These are phyloP conservation scores for Pisolithus microcarpus DNA, from an alignment of 768 basidiomycete genomes.

Conservation along the genomic window DNA sequence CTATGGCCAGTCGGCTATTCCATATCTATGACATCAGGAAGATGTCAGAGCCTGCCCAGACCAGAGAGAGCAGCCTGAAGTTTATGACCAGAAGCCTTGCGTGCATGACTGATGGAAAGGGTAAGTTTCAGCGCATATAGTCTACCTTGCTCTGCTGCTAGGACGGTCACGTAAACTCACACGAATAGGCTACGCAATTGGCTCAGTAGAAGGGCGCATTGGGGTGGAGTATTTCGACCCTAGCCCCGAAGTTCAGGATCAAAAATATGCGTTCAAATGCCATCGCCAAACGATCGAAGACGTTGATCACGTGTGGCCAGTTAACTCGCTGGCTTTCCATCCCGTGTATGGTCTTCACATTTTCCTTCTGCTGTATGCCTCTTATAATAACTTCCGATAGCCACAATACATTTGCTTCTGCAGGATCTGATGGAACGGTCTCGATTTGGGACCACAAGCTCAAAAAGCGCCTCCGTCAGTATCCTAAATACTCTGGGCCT, in stretches of 20 bases:
- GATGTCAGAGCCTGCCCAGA: slow-evolving; percentile 67
- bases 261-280: slow-evolving; percentile 86
- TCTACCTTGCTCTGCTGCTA: neutral
- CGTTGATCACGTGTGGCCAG: slow-evolving; percentile 94
- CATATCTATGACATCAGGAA: slow-evolving; percentile 83
- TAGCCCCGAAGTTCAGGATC: slow-evolving; percentile 66
- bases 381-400: slow-evolving; percentile 28
- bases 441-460: slow-evolving; percentile 97
- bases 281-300: slow-evolving; percentile 87
- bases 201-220: slow-evolving; percentile 92
- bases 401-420: slow-evolving; percentile 92
- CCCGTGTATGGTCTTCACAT: slow-evolving; percentile 50
- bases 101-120: slow-evolving; percentile 90
- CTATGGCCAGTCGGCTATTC: slow-evolving; percentile 87
- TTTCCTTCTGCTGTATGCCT: neutral
- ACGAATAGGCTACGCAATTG: slow-evolving; percentile 76
- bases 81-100: slow-evolving; percentile 90
- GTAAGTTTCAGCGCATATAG: slow-evolving; percentile 31
- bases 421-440: slow-evolving; percentile 89
- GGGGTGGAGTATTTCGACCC: slow-evolving; percentile 97
- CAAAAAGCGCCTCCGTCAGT: slow-evolving; percentile 91
- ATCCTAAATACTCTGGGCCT: slow-evolving; percentile 66
- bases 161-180: neutral
- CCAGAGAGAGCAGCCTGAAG: slow-evolving; percentile 88
- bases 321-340: slow-evolving; percentile 93